These are phyloP conservation scores for Tetrahymena thermophila DNA, from an alignment of 73 alveolate genomes.

Conservation along the genomic window DNA sequence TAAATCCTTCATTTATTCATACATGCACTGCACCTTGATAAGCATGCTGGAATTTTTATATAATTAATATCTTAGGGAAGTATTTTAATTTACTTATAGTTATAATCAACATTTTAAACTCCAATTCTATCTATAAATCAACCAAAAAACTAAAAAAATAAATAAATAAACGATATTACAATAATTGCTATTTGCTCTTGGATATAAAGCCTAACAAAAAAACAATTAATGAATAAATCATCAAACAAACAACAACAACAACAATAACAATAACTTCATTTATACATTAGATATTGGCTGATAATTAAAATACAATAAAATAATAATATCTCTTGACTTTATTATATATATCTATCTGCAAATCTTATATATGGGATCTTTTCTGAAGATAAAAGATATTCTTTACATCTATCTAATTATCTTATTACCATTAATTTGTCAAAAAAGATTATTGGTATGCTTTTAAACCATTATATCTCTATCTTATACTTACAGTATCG, in stretches of 20 bases:
- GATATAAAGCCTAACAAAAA: too few relatives aligned
- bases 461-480: neutral
- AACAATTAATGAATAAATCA: too few relatives aligned
- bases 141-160: neutral
- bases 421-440: neutral
- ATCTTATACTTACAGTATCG: neutral
- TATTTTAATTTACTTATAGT: neutral
- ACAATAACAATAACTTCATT: neutral
- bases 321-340: neutral
- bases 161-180: neutral
- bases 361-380: neutral
- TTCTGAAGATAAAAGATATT: neutral
- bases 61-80: neutral
- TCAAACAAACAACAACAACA: neutral
- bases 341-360: neutral
- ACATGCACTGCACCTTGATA: neutral
- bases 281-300: neutral
- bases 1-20: neutral
- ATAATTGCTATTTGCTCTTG: neutral
- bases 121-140: neutral
- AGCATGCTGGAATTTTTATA: neutral
- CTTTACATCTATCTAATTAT: neutral
- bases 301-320: neutral
- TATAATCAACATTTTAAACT: neutral
- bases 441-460: neutral